Conservation (phyloP, 768 basidiomycete species). For the Russula foetens region DNA sequence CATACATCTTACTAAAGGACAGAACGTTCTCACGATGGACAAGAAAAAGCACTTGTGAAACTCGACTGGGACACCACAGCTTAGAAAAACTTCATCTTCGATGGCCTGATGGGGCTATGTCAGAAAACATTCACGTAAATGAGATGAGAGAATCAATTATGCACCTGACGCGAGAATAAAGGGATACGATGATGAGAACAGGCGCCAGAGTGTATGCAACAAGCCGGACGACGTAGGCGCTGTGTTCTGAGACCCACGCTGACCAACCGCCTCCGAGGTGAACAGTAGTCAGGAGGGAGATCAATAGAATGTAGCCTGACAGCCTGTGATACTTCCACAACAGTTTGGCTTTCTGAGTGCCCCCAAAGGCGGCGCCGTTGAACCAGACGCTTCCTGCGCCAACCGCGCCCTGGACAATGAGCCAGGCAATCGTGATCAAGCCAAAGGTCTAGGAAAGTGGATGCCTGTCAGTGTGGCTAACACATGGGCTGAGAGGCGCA, state of each 20-base stretch:
- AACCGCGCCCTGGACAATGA: slow-evolving; percentile 48
- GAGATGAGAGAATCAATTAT: not conserved
- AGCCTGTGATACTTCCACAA: slow-evolving; percentile 82
- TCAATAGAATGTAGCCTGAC: slow-evolving; percentile 67
- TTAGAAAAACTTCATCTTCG: slow-evolving; percentile 14
- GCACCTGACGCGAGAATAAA: slow-evolving; percentile 24
- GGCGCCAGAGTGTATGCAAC: slow-evolving; percentile 22
- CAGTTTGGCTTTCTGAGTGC: slow-evolving; percentile 58
- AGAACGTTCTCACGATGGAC: not conserved
- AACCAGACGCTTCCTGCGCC: slow-evolving; percentile 79
- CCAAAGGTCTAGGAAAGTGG: slow-evolving; percentile 47
- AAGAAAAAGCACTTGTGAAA: not conserved
- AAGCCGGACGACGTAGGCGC: slow-evolving; percentile 24
- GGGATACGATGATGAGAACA: slow-evolving; percentile 27
- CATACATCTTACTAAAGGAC: too few relatives aligned
- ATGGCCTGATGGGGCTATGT: slow-evolving; percentile 3
- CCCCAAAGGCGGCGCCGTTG: slow-evolving; percentile 60
- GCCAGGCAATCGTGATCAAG: slow-evolving; percentile 51
- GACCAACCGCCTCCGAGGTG: slow-evolving; percentile 70
- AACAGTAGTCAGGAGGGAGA: slow-evolving; percentile 50
- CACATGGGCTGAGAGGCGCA: not conserved
- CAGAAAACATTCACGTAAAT: not conserved
- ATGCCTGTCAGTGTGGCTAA: not conserved
- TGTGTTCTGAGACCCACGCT: slow-evolving; percentile 41
- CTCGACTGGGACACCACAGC: not conserved